Percentiles rank a stretch among this genome's conserved stretches.
These are phyloP conservation scores for Xenoacremonium recifei DNA, from an alignment of 2,329 filamentous ascomycete species.

Conservation along the genomic window DNA sequence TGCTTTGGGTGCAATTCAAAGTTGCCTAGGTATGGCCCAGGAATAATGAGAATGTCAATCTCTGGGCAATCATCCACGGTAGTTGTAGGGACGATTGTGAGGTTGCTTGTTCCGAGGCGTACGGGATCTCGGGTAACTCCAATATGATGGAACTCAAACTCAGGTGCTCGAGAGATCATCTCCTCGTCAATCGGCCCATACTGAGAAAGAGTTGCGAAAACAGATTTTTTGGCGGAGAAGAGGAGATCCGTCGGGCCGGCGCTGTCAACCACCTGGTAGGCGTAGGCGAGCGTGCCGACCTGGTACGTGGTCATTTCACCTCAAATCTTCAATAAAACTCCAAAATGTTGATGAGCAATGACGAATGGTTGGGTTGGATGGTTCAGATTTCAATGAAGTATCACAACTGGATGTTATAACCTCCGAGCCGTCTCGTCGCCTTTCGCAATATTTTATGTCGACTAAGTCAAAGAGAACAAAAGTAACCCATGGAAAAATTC, in stretches of 20 bases:
- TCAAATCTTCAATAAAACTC: background rate
- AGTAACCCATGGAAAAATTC: no score
- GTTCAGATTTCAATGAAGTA: background rate
- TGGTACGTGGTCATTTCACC: slow-evolving; percentile 20
- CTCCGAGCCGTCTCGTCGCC: background rate
- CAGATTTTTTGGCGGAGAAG: slow-evolving; percentile 20
- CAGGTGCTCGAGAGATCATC: slow-evolving; percentile 20
- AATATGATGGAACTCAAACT: slow-evolving; percentile 34
- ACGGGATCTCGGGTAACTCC: slow-evolving; percentile 30
- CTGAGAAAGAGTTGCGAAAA: slow-evolving; percentile 8
- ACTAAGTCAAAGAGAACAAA: no score
- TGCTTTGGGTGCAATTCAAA: slow-evolving; percentile 30
- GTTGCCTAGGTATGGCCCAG: slow-evolving; percentile 26
- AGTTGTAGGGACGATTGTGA: slow-evolving; percentile 26
- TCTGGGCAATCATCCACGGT: slow-evolving; percentile 35
- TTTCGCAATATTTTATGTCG: no score
- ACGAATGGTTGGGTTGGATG: background rate
- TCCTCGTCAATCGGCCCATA: slow-evolving; percentile 18
- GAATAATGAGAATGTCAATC: slow-evolving; percentile 36
- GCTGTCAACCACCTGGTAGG: slow-evolving; percentile 34
- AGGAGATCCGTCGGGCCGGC: slow-evolving; percentile 31
- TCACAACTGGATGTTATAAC: background rate
- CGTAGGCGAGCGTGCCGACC: slow-evolving; percentile 25
- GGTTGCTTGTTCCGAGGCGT: slow-evolving; percentile 2
- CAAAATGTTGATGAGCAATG: background rate